Evolutionary conservation across 2,329 filamentous ascomycete genomes (phyloP), one percentile per base, ranked within the genome.

Genomic region (Fusarium siculi): DNA sequence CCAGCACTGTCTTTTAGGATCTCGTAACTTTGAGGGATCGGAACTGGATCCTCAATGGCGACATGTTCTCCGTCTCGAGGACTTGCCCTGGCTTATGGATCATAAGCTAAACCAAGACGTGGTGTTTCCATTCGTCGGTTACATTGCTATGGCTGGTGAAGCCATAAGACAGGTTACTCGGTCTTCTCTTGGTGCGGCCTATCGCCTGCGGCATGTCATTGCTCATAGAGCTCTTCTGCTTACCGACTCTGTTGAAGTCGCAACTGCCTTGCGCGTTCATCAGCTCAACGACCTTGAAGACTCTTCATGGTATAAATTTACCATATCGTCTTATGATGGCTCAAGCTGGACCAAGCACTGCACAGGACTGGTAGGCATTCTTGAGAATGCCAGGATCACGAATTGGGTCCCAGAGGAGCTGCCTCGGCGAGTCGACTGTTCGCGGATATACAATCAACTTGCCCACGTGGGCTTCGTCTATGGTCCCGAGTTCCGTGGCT

Each of bases 111-210:
- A 54, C 1, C 4, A 54, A 2, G 55, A 70, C 5, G 50, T 57
- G 4, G 65, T 70, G 4, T 85, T 83, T 6, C 68, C 68, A 2
- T 65, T 69, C 3, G 55, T 59, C 1, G 65, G 54, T 2, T 70
- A 70, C 54, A 74, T 87, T 6, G 80, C 84, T 25, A 85, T 89
- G 80, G 84, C 82, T 1, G 63, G 85, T 0, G 85, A 86, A 66
- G 85, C 84, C 10, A 28, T 60, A 4, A 61, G 50, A 21, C 70
- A 72, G 16, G 23, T 52, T 9, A 55, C 43, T 14, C 54, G 18
- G 5, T 42, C 53, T 12, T 25, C 61, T n/a, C 21, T 34, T 14
- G 61, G 65, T 14, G 18, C 30, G 6, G 54, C 9, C 14, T 68
- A 68, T 9, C 61, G 61, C 3, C 25, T 68, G 32, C 23, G 47